Percentiles rank a stretch among this genome's conserved stretches.
Conservation (phyloP, 1,284 basidiomycete species). For the Melampsora larici-populina region DNA sequence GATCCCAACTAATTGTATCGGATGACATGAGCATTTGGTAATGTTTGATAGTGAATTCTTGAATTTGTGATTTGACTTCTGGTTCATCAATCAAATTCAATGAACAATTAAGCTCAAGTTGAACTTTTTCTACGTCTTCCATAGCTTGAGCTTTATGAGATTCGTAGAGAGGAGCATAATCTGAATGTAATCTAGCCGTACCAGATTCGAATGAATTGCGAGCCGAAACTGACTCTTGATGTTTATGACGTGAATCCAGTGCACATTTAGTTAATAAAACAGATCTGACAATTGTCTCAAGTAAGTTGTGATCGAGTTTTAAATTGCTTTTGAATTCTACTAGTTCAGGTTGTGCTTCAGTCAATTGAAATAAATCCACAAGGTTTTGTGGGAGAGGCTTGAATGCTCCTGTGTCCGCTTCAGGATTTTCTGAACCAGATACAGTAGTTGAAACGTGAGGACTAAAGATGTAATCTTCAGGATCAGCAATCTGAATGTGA, state of each 20-base stretch:
- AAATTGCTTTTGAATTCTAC: not conserved
- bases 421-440: too few species aligned
- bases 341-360: not conserved
- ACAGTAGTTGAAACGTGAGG: too few species aligned
- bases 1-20: not conserved
- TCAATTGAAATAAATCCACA: not conserved
- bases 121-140: not conserved
- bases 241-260: not conserved
- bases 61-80: not conserved
- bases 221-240: not conserved
- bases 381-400: not conserved
- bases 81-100: not conserved
- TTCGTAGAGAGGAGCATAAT: not conserved
- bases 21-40: not conserved
- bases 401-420: too few species aligned
- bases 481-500: not conserved
- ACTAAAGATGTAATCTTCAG: not conserved
- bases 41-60: not conserved
- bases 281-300: not conserved
- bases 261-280: not conserved
- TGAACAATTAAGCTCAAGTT: not conserved
- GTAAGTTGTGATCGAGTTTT: not conserved
- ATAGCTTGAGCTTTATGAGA: not conserved
- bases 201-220: not conserved
- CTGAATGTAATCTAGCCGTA: not conserved